Percentiles rank a stretch among this genome's conserved stretches.
phyloP scores from a whole-genome alignment of 495 filamentous ascomycete species.

The Aspergillus avenaceus region DNA sequence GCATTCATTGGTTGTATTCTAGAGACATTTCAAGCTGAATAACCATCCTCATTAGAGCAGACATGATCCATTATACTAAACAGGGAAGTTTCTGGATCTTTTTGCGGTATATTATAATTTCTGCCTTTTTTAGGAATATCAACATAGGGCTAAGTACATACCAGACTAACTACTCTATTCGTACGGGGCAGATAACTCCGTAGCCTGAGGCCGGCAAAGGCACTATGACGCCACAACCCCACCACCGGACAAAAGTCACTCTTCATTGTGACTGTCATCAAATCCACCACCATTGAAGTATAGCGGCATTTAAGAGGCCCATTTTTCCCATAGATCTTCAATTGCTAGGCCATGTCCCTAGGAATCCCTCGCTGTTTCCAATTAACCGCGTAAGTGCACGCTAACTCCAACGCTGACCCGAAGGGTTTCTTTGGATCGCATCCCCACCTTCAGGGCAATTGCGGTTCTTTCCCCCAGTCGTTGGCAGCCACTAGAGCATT shows the following conservation, averaged over 20 bases:
- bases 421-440: slow-evolving; percentile 8
- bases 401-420: slow-evolving; percentile 9
- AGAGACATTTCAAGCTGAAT: too few species aligned
- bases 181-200: too few species aligned
- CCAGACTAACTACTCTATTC: too few species aligned
- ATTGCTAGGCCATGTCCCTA: slow-evolving; percentile 7
- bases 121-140: too few species aligned
- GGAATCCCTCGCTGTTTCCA: slow-evolving; percentile 1
- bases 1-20: too few species aligned
- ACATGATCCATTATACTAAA: too few species aligned
- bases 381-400: slow-evolving; percentile 9
- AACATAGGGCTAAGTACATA: neutral
- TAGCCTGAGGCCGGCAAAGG: slow-evolving; percentile 4
- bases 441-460: neutral
- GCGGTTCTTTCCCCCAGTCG: neutral
- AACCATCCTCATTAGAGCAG: too few species aligned
- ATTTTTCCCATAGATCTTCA: neutral
- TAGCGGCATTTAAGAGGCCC: too few species aligned
- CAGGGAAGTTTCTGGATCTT: too few species aligned
- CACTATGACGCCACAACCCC: slow-evolving; percentile 15
- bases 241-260: neutral
- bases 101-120: too few species aligned
- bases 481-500: neutral
- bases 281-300: neutral
- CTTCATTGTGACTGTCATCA: neutral